Evolutionary conservation across 306 rosid genomes (phyloP).

Genomic region (Lotus japonicus): DNA sequence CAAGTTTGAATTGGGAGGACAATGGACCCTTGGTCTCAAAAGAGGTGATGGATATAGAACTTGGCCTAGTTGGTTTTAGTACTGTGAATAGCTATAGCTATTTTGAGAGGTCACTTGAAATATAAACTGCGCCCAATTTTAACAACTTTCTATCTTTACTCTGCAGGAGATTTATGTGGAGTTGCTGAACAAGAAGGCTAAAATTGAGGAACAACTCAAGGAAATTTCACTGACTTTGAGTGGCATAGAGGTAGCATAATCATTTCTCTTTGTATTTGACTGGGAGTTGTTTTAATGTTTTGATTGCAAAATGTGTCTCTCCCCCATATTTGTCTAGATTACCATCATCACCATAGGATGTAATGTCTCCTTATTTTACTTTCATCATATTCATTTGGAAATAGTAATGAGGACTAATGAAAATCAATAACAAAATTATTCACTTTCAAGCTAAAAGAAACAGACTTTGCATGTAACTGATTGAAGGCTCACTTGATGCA

Average conservation of each 20-base stretch:
- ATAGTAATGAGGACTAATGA: background rate
- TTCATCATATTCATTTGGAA: background rate
- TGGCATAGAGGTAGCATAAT: constrained; percentile 53
- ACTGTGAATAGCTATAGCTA: background rate
- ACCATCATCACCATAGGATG: background rate
- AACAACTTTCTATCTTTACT: background rate
- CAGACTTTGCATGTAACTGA: constrained; percentile 9
- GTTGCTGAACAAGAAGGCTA: constrained; percentile 39
- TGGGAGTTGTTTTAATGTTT: background rate
- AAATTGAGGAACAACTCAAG: constrained; percentile 50
- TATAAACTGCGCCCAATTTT: background rate
- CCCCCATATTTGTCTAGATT: background rate
- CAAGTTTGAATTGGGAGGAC: constrained; percentile 31
- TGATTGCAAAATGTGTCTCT: background rate
- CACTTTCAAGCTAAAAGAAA: background rate
- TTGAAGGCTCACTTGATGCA: constrained; percentile 27
- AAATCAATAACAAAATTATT: background rate
- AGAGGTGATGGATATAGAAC: constrained; percentile 43
- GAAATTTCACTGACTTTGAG: constrained; percentile 41
- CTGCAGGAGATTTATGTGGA: constrained; percentile 50
- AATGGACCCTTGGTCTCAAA: constrained; percentile 22
- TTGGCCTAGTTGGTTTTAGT: background rate
- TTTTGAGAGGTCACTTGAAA: background rate
- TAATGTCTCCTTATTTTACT: background rate
- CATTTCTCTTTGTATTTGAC: background rate